A percentile compares a stretch with the other conserved stretches of the same genome.
These are phyloP conservation scores for Chalciporus piperatus DNA, from an alignment of 768 basidiomycete species.

Conservation along the genomic window DNA sequence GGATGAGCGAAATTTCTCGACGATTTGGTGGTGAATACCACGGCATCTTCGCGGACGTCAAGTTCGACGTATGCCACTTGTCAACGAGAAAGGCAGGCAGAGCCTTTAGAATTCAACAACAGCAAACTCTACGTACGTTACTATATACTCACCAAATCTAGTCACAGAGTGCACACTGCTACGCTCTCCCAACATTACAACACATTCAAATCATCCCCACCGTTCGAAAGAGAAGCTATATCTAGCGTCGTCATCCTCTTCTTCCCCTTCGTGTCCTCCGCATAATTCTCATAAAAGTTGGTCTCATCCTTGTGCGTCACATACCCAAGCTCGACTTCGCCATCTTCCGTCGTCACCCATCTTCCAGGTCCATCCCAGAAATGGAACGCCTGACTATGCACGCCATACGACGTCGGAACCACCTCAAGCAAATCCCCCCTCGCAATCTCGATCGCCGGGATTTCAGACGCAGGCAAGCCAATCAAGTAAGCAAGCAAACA, in stretches of 20 bases:
- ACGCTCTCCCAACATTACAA: neutral
- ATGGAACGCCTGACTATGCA: conserved; percentile 85
- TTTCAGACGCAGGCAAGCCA: conserved; percentile 92
- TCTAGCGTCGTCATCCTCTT: conserved; percentile 36
- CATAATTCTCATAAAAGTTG: conserved; percentile 90
- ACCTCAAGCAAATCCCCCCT: conserved; percentile 96
- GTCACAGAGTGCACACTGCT: too few relatives aligned
- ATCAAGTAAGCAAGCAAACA: conserved; percentile 93
- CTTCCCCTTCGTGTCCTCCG: conserved; percentile 69
- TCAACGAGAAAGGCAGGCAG: conserved; percentile 1
- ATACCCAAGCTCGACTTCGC: conserved; percentile 24
- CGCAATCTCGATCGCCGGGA: conserved; percentile 96
- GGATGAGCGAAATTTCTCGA: conserved; percentile 68
- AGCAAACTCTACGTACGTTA: neutral
- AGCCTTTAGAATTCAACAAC: neutral
- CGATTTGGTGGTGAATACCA: conserved; percentile 69
- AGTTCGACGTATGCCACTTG: neutral
- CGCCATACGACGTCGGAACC: conserved; percentile 84
- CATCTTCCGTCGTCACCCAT: conserved; percentile 37
- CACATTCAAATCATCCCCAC: conserved; percentile 3
- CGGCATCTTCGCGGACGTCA: conserved; percentile 37
- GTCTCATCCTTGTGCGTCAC: conserved; percentile 52
- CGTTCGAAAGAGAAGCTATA: conserved; percentile 23
- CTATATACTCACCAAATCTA: too few relatives aligned
- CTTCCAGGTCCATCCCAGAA: conserved; percentile 90